A percentile compares a stretch with the other conserved stretches of the same genome.
phyloP scores from a whole-genome alignment of 2,329 filamentous ascomycete genomes.

The Alternaria angustiovoidea region DNA sequence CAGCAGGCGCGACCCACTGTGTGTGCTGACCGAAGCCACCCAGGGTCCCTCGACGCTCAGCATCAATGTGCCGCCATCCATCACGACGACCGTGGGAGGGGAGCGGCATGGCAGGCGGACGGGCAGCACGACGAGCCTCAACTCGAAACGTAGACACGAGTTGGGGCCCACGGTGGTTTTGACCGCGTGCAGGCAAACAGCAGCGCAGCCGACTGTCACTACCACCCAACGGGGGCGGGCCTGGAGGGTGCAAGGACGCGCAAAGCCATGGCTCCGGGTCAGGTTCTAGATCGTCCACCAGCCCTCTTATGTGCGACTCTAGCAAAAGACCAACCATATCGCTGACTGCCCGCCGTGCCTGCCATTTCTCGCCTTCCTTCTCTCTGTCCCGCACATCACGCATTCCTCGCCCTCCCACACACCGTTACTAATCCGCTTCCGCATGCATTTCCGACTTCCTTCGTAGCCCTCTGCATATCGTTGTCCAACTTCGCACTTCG shows the following conservation, averaged over 20 bases:
- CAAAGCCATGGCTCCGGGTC: conserved; percentile 36
- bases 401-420: conserved; percentile 33
- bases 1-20: conserved; percentile 26
- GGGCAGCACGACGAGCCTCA: not conserved
- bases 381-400: conserved; percentile 29
- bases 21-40: conserved; percentile 11
- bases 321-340: conserved; percentile 40
- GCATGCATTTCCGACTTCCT: conserved; percentile 30
- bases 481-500: conserved; percentile 14
- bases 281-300: conserved; percentile 45
- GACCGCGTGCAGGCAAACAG: conserved; percentile 1
- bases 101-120: not conserved
- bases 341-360: conserved; percentile 25
- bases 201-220: not conserved
- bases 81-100: no score
- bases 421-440: conserved; percentile 30
- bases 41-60: conserved; percentile 9
- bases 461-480: conserved; percentile 12
- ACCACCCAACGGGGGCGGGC: conserved; percentile 1
- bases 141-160: not conserved
- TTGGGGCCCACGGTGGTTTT: not conserved
- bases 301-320: conserved; percentile 37
- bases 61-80: not conserved
- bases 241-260: conserved; percentile 24
- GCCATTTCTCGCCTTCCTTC: conserved; percentile 36